Evolutionary conservation across 2,329 filamentous ascomycete species (phyloP).

Genomic region (Stromatinia cepivora): DNA sequence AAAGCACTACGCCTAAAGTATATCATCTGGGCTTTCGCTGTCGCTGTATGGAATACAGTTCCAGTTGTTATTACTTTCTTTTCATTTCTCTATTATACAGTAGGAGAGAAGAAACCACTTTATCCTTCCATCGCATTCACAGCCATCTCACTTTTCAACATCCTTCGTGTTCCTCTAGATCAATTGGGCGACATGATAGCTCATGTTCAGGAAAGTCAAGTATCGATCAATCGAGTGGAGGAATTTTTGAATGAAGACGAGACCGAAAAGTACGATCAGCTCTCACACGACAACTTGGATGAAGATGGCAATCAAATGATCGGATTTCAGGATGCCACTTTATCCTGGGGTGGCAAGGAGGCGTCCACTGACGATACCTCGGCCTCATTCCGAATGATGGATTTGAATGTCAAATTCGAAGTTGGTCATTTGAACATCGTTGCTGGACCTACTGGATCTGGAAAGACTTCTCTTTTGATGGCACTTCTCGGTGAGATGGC

Average conservation of each 20-base stretch:
- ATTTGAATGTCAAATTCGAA: slow-evolving; percentile 78
- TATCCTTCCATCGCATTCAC: slow-evolving; percentile 95
- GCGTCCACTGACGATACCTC: slow-evolving; percentile 60
- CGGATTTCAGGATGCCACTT: slow-evolving; percentile 79
- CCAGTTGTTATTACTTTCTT: slow-evolving; percentile 95
- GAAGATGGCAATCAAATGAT: slow-evolving; percentile 72
- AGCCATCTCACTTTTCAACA: slow-evolving; percentile 90
- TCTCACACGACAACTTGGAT: slow-evolving; percentile 68
- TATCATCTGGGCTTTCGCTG: slow-evolving; percentile 86
- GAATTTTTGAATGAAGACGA: slow-evolving; percentile 92
- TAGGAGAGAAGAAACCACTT: slow-evolving; percentile 83
- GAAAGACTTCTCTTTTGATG: slow-evolving; percentile 96
- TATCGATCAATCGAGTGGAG: slow-evolving; percentile 94
- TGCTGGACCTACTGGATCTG: slow-evolving; percentile 87
- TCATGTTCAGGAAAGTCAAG: slow-evolving; percentile 95
- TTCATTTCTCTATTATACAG: slow-evolving; percentile 90
- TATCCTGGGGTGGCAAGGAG: slow-evolving; percentile 83
- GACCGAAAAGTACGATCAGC: slow-evolving; percentile 90
- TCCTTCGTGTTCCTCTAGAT: slow-evolving; percentile 89
- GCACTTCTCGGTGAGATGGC: slow-evolving; percentile 96
- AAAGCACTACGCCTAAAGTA: slow-evolving; percentile 78
- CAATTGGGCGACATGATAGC: slow-evolving; percentile 98
- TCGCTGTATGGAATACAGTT: slow-evolving; percentile 94
- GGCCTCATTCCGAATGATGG: slow-evolving; percentile 77
- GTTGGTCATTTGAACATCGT: slow-evolving; percentile 90